These are phyloP conservation scores for Fusarium marasasianum DNA, from an alignment of 2,329 filamentous ascomycete genomes.

Conservation along the genomic window DNA sequence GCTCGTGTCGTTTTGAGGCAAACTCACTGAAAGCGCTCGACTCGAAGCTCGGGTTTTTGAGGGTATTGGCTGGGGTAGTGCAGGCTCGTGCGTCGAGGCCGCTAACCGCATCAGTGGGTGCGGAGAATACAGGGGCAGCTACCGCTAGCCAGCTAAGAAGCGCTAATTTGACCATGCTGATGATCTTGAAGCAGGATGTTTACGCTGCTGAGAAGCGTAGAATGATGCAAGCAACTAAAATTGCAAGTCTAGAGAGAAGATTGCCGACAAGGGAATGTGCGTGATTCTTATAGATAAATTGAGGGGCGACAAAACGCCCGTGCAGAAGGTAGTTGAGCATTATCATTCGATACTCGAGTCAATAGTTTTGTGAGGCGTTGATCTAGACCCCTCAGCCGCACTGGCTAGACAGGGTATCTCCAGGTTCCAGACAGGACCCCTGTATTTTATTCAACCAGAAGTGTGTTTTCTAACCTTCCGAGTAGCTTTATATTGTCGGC, in stretches of 20 bases:
- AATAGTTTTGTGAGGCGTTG: neutral
- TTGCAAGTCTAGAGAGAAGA: accelerated
- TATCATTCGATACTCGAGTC: neutral
- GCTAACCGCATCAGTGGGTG: neutral
- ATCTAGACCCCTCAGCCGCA: conserved; percentile 9
- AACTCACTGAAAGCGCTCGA: neutral
- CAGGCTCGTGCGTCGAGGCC: neutral
- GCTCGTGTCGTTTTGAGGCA: accelerated
- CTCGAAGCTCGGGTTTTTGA: conserved; percentile 1
- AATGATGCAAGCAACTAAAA: too few species aligned
- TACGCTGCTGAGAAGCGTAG: accelerated
- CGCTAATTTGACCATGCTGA: neutral
- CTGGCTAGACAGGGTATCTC: neutral
- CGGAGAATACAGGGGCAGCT: neutral
- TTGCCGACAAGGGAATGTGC: accelerated
- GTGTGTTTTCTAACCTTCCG: neutral
- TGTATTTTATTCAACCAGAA: accelerated
- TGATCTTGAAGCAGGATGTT: accelerated
- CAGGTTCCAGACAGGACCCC: neutral
- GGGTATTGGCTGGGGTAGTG: neutral
- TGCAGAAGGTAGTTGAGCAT: neutral
- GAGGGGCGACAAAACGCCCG: too few species aligned
- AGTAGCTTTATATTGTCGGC: neutral
- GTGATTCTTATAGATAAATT: neutral
- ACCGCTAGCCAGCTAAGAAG: neutral